Base-by-base conservation (phyloP, 2,329 filamentous ascomycete species). In the Cryphonectria carpinicola region DNA sequence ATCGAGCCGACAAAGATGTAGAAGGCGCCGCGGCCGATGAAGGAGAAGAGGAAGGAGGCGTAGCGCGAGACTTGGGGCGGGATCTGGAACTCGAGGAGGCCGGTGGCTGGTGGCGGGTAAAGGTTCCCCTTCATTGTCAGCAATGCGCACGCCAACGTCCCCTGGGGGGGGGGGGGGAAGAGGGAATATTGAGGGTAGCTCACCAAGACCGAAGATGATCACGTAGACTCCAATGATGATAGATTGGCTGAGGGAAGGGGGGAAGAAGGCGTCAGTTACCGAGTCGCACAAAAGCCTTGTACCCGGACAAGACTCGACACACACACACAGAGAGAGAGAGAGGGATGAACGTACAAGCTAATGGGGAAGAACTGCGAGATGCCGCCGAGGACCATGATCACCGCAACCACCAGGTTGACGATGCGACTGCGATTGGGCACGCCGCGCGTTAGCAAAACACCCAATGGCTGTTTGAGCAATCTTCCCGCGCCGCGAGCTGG, bases 31-130 rank as follows among this genome's bases (percentile, higher is more conserved):
- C 96, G 94, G 73, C 96, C 96, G 76, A 98, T 84, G 87, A 99
- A 98, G 70, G 93, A 97, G 86, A 98, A 98, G 82, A 98, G 91
- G 86, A 99, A 99, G 14, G 94, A 97, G 68, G 94, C 95, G 85
- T 98, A 97, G 83, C 94, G 92, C 71, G 94, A 92, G 68, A 97
- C 87, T 81, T 97, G 95, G 71, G 95, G 93, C 66, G 96, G 95
- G 76, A 98, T 95, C 82, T 97, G 92, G 85, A 98, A 97, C 83
- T 99, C 96, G 46, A 66, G 19, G 62, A 73, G 72, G 56, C 70
- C 72, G 58, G 72, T 73, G 60, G 60, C 70, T 70, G 41, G 41
- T 49, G 43, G 43, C 17, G 14, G 3, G 61, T 3, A 63, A 19
- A 13, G 22, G 61, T 19, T 43, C n/a, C n/a, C 32, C 32, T 22